These are phyloP conservation scores for Aureobasidium pullulans DNA, from an alignment of 2,329 filamentous ascomycete genomes.

Conservation along the genomic window DNA sequence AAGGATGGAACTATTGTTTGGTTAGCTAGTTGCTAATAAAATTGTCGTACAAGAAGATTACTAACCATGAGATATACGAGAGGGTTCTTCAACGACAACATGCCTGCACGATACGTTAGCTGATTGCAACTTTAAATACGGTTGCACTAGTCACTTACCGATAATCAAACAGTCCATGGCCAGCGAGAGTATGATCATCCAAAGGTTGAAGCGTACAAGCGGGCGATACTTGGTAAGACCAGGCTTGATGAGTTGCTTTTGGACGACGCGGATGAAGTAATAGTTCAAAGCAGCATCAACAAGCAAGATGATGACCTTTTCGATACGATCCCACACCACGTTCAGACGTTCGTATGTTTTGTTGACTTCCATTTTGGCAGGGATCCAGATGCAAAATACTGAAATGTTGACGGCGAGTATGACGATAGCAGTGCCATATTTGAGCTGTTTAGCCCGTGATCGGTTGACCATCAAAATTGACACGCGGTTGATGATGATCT, in stretches of 20 bases:
- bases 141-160: constrained; percentile 17
- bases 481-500: constrained; percentile 33
- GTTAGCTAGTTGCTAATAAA: constrained; percentile 41
- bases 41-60: background rate
- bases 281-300: constrained; percentile 32
- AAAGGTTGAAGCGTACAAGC: constrained; percentile 44
- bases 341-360: constrained; percentile 28
- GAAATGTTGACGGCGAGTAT: constrained; percentile 29
- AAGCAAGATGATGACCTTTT: constrained; percentile 32
- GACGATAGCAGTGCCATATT: constrained; percentile 28
- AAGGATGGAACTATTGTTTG: constrained; percentile 37
- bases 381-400: constrained; percentile 21
- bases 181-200: constrained; percentile 44
- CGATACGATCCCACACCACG: constrained; percentile 32
- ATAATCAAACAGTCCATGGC: constrained; percentile 44
- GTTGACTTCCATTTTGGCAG: constrained; percentile 29
- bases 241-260: constrained; percentile 40
- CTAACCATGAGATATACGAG: constrained; percentile 30
- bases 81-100: constrained; percentile 41
- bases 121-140: background rate
- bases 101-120: background rate
- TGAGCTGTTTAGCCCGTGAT: constrained; percentile 26
- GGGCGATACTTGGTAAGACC: constrained; percentile 45
- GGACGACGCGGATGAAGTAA: constrained; percentile 37
- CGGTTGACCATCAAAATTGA: constrained; percentile 22